These are phyloP conservation scores for Acrocalymma vagum DNA, from an alignment of 2,329 filamentous ascomycete species.

Conservation along the genomic window DNA sequence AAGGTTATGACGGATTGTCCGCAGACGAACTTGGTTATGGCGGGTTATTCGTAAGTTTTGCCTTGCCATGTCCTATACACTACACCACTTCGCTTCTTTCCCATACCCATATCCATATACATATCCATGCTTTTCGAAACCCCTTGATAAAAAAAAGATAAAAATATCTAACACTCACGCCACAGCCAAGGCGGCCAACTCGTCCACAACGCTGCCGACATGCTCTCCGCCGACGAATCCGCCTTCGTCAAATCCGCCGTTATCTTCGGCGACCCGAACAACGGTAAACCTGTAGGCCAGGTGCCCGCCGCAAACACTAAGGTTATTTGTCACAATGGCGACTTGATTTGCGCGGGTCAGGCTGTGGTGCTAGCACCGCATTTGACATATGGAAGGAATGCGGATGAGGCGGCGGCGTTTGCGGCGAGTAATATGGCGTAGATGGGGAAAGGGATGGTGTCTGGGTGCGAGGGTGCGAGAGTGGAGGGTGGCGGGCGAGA, in stretches of 20 bases:
- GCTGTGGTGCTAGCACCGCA: conserved; percentile 41
- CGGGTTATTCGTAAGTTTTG: conserved; percentile 58
- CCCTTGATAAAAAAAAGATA: conserved; percentile 1
- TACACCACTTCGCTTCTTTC: conserved; percentile 12
- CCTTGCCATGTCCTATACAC: too few species aligned
- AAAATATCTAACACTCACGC: background rate
- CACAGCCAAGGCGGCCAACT: conserved; percentile 50
- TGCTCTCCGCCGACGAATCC: conserved; percentile 31
- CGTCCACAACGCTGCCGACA: conserved; percentile 55
- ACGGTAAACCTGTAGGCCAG: conserved; percentile 41
- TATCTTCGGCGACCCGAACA: conserved; percentile 50
- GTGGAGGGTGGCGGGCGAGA: too few species aligned
- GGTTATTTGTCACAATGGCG: conserved; percentile 44
- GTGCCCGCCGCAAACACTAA: conserved; percentile 40
- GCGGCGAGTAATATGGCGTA: conserved; percentile 30
- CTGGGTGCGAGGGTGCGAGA: too few species aligned
- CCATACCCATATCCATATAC: background rate
- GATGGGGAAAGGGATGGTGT: too few species aligned
- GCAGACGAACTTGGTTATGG: conserved; percentile 56
- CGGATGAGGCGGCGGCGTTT: conserved; percentile 40
- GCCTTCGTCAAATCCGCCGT: conserved; percentile 37
- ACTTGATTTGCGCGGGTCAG: conserved; percentile 44
- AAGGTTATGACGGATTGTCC: conserved; percentile 54
- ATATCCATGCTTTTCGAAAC: background rate
- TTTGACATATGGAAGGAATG: conserved; percentile 43